Evolutionary conservation across 805 yeast genomes (phyloP).

Genomic region (Myxozyma udenii): DNA sequence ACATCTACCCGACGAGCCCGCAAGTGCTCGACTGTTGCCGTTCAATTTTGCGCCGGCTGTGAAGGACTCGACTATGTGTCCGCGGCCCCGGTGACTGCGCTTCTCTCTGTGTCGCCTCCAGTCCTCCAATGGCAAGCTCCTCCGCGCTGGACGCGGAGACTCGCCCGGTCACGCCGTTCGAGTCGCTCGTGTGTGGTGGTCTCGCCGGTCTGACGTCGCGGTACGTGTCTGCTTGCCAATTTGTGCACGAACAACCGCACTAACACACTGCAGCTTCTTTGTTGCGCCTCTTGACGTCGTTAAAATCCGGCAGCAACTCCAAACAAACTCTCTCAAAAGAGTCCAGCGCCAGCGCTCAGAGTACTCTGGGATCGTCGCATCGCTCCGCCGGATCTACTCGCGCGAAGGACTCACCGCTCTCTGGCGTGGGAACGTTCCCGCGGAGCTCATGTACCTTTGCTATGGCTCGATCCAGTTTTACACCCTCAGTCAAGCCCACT

Average conservation of each 20-base stretch:
- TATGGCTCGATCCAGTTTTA: conserved; percentile 88
- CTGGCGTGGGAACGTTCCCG: conserved; percentile 97
- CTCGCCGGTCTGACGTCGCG: conserved; percentile 61
- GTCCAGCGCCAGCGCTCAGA: not conserved
- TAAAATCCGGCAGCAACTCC: conserved; percentile 72
- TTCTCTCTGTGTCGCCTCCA: not conserved
- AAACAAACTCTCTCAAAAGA: conserved; percentile 32
- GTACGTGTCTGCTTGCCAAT: conserved; percentile 32
- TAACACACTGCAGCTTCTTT: conserved; percentile 43
- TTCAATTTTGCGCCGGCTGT: too few relatives aligned
- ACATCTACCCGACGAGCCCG: not conserved
- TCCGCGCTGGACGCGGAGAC: not conserved
- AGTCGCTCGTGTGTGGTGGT: conserved; percentile 68
- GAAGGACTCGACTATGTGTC: too few relatives aligned
- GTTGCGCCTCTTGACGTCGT: conserved; percentile 78
- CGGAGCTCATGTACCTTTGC: conserved; percentile 75
- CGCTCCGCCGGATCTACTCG: conserved; percentile 46
- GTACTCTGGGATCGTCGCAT: conserved; percentile 23
- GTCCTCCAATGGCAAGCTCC: too few relatives aligned
- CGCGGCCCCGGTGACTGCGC: not conserved
- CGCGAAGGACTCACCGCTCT: conserved; percentile 58
- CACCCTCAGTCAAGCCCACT: conserved; percentile 57
- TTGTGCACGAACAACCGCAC: not conserved
- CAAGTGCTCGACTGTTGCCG: not conserved
- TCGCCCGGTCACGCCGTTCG: conserved; percentile 21